Percentiles rank a stretch among this genome's conserved stretches.
phyloP scores from a whole-genome alignment of 495 filamentous ascomycete genomes.

The Xylaria castorea region DNA sequence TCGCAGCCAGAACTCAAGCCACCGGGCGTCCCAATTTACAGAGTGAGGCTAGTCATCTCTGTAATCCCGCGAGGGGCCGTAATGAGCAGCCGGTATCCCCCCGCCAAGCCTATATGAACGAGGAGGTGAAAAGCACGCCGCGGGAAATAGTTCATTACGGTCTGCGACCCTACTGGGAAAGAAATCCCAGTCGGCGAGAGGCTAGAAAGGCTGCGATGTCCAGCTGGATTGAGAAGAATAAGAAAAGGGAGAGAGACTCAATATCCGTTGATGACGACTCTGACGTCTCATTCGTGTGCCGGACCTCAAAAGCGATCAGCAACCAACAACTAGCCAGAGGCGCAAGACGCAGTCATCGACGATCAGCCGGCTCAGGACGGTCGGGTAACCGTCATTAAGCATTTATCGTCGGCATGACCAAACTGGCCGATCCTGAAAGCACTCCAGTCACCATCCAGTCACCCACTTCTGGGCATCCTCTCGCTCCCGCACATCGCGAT shows the following conservation, averaged over 20 bases:
- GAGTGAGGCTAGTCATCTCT: conserved; percentile 21
- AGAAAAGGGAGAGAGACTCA: not conserved
- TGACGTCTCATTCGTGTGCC: conserved; percentile 25
- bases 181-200: not conserved
- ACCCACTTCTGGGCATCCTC: not conserved
- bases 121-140: not conserved
- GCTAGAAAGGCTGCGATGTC: not conserved
- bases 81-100: not conserved
- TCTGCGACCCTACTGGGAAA: conserved; percentile 1
- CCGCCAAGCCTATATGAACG: not conserved
- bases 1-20: not conserved
- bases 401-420: not conserved
- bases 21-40: conserved; percentile 13
- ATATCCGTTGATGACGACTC: not conserved
- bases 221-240: not conserved
- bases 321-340: not conserved
- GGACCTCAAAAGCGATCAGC: conserved; percentile 15
- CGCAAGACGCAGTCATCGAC: conserved; percentile 2
- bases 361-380: not conserved
- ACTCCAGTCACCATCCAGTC: not conserved
- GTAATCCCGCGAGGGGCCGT: not conserved
- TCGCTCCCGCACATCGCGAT: not conserved
- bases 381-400: not conserved
- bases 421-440: not conserved
- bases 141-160: too few species aligned